These are phyloP conservation scores for Thraustotheca clavata DNA, from an alignment of 352 stramenopile species.

Conservation along the genomic window DNA sequence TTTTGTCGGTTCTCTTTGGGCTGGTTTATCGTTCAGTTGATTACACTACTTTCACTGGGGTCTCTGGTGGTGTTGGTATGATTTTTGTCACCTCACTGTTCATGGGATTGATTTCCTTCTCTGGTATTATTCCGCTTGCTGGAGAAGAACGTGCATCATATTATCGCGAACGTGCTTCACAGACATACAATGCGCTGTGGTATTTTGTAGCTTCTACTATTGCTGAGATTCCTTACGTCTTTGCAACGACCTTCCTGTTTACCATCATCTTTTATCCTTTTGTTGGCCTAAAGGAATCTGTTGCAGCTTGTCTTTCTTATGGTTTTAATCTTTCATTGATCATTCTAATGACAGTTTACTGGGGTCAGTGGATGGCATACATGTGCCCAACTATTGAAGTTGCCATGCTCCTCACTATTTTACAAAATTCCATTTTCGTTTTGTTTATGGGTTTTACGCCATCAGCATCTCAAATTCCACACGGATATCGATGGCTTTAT, in stretches of 20 bases:
- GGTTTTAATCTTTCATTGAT: slow-evolving; percentile 42
- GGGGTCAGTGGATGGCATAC: slow-evolving; percentile 65
- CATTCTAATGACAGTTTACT: slow-evolving; percentile 43
- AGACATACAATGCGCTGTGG: slow-evolving; percentile 84
- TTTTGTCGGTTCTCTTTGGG: slow-evolving; percentile 67
- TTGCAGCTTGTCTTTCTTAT: slow-evolving; percentile 39
- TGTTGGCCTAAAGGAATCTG: slow-evolving; percentile 31
- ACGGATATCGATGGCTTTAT: slow-evolving; percentile 22
- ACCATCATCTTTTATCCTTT: slow-evolving; percentile 45
- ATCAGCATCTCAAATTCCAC: slow-evolving; percentile 17
- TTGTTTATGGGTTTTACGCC: slow-evolving; percentile 25
- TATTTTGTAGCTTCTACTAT: slow-evolving; percentile 76
- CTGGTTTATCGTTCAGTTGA: slow-evolving; percentile 57
- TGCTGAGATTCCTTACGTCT: slow-evolving; percentile 63
- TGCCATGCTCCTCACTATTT: slow-evolving; percentile 29
- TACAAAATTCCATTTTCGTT: slow-evolving; percentile 42
- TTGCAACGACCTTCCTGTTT: slow-evolving; percentile 35
- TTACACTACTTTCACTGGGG: slow-evolving; percentile 37
- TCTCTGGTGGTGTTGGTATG: slow-evolving; percentile 47
- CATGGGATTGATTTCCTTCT: slow-evolving; percentile 65
- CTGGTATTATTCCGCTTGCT: slow-evolving; percentile 70
- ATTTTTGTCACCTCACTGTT: slow-evolving; percentile 83
- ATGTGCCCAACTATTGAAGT: slow-evolving; percentile 39
- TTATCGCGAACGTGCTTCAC: slow-evolving; percentile 85
- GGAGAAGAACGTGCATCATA: slow-evolving; percentile 83